Evolutionary conservation across 2,329 filamentous ascomycete genomes (phyloP).

Genomic region (Pyrenochaeta sp.): DNA sequence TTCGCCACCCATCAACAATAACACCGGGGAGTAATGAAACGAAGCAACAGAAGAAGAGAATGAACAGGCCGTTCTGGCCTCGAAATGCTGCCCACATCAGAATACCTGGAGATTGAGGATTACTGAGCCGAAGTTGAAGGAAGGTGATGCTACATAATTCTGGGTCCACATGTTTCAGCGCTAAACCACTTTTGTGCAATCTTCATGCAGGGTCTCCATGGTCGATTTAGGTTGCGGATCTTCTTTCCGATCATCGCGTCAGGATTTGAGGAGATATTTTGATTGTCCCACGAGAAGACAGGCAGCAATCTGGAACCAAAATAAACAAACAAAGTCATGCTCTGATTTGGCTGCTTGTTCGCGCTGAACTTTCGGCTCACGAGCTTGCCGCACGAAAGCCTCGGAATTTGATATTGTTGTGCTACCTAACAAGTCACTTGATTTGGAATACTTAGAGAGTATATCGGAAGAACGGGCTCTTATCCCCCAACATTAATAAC

Average conservation of each 20-base stretch:
- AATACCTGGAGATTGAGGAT: slow-evolving; percentile 7
- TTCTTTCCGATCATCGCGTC: background rate
- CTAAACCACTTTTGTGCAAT: slow-evolving; percentile 32
- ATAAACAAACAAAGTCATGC: no score
- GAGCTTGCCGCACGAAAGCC: no score
- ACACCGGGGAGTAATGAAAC: slow-evolving; percentile 9
- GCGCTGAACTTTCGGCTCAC: no score
- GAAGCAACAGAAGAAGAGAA: slow-evolving; percentile 7
- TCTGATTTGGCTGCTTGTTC: no score
- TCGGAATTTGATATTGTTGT: no score
- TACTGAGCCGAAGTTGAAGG: slow-evolving; percentile 3
- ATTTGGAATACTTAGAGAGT: slow-evolving; percentile 27
- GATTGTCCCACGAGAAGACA: no score
- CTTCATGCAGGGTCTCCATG: slow-evolving; percentile 23
- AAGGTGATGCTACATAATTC: slow-evolving; percentile 11
- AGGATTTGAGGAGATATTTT: no score
- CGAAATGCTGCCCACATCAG: slow-evolving; percentile 20
- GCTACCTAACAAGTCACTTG: no score
- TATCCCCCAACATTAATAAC: slow-evolving; percentile 53
- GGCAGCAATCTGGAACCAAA: no score
- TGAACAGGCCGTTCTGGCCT: slow-evolving; percentile 18
- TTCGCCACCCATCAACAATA: slow-evolving; percentile 15
- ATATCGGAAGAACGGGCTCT: slow-evolving; percentile 54
- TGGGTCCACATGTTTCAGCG: slow-evolving; percentile 14
- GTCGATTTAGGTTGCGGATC: slow-evolving; percentile 4